Evolutionary conservation across 768 basidiomycete genomes (phyloP).

Genomic region (Russula earlei): DNA sequence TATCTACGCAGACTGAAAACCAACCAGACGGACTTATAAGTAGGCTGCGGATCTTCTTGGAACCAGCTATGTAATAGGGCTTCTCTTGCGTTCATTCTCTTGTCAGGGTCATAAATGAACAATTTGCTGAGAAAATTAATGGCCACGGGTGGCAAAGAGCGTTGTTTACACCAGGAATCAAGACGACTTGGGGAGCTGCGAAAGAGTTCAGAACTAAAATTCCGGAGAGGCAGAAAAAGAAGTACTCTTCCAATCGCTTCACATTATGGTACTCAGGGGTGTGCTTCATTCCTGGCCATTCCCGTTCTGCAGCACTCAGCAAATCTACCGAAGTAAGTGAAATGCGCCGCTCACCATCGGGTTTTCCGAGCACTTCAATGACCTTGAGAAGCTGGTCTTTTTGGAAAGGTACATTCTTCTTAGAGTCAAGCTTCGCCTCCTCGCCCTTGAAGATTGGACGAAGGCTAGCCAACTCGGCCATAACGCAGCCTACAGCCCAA

Average conservation of each 20-base stretch:
- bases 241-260: slow-evolving; percentile 66
- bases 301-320: slow-evolving; percentile 44
- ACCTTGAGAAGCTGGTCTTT: slow-evolving; percentile 91
- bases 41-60: slow-evolving; percentile 78
- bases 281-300: slow-evolving; percentile 78
- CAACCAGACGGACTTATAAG: slow-evolving; percentile 50
- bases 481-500: slow-evolving; percentile 97
- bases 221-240: slow-evolving; percentile 11
- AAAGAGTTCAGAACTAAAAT: not conserved
- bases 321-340: not conserved
- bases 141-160: slow-evolving; percentile 51
- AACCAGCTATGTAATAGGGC: slow-evolving; percentile 89
- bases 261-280: slow-evolving; percentile 87
- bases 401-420: slow-evolving; percentile 97
- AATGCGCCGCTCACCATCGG: slow-evolving; percentile 49
- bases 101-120: slow-evolving; percentile 87
- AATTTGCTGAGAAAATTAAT: slow-evolving; percentile 79
- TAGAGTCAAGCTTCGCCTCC: slow-evolving; percentile 93
- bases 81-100: slow-evolving; percentile 71
- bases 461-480: slow-evolving; percentile 88
- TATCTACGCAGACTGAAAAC: not conserved
- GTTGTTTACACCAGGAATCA: slow-evolving; percentile 62
- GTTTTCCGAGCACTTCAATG: slow-evolving; percentile 89
- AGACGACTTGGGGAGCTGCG: slow-evolving; percentile 52
- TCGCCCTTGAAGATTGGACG: slow-evolving; percentile 99